Conservation (phyloP, 768 basidiomycete genomes). For the Boletus reticulatus region DNA sequence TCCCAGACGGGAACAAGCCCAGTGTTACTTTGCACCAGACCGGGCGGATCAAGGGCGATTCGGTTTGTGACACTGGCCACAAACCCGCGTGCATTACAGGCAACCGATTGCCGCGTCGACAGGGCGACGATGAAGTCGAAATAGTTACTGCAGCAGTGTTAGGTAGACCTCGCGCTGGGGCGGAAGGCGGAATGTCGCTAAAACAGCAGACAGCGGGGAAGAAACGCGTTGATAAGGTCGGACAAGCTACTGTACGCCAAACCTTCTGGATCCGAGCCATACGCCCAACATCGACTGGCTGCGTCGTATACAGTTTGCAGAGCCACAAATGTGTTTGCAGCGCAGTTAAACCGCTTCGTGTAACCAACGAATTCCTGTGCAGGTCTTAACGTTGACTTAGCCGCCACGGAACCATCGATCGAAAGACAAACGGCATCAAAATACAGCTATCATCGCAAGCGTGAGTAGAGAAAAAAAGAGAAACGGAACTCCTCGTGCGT, state of each 20-base stretch:
- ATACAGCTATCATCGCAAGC: not conserved
- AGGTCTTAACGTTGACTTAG: not conserved
- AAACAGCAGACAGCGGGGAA: not conserved
- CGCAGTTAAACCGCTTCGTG: not conserved
- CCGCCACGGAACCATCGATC: not conserved
- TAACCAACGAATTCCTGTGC: not conserved
- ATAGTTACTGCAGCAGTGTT: not conserved
- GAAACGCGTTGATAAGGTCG: not conserved
- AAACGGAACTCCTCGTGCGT: not conserved
- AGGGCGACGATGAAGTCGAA: not conserved
- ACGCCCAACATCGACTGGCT: not conserved
- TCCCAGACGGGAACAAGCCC: not conserved
- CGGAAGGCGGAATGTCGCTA: not conserved
- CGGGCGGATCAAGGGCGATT: not conserved
- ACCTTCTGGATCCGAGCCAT: not conserved
- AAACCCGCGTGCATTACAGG: not conserved
- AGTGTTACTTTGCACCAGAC: not conserved
- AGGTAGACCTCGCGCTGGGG: too few relatives aligned
- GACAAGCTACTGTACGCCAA: not conserved
- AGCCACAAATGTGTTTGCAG: not conserved
- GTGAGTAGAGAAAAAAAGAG: not conserved
- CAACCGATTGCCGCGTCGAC: not conserved
- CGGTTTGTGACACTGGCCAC: not conserved
- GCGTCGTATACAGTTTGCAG: not conserved
- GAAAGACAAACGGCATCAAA: not conserved